phyloP scores from a whole-genome alignment of 208 protist species.

The Acanthamoeba comandoni region DNA sequence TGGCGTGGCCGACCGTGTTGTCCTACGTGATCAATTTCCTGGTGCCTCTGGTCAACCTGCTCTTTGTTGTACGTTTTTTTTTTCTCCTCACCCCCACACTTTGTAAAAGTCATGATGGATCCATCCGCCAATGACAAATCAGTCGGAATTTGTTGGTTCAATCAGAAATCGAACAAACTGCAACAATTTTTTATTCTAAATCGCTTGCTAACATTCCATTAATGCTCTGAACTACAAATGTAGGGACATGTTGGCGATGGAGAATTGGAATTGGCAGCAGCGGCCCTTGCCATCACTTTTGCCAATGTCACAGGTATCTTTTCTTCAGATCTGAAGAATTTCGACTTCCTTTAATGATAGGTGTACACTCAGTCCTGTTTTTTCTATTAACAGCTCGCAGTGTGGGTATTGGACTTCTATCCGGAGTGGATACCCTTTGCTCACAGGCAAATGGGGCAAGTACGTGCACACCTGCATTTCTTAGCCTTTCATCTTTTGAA shows the following conservation, averaged over 20 bases:
- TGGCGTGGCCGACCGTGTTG: constrained; percentile 25
- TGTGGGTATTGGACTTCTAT: constrained; percentile 29
- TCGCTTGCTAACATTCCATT: too few species aligned
- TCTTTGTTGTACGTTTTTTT: background rate
- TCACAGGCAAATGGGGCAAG: constrained; percentile 26
- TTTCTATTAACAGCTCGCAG: too few species aligned
- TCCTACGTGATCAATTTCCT: constrained; percentile 23
- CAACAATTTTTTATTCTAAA: too few species aligned
- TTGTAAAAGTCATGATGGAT: too few species aligned
- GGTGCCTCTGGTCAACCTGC: constrained; percentile 29
- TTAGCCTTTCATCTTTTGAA: too few species aligned
- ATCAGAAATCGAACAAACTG: too few species aligned
- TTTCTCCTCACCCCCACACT: background rate
- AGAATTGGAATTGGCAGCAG: constrained; percentile 25
- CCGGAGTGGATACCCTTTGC: constrained; percentile 29
- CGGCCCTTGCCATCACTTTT: constrained; percentile 46
- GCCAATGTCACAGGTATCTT: constrained; percentile 48
- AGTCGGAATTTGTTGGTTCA: too few species aligned
- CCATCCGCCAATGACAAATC: too few species aligned
- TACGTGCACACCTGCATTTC: background rate
- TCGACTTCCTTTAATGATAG: too few species aligned
- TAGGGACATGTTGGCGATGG: constrained; percentile 18
- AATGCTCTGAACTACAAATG: too few species aligned
- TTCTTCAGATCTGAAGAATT: too few species aligned
- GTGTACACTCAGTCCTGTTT: too few species aligned